Base-by-base conservation (phyloP, 2,329 filamentous ascomycete genomes). In the Dactylellina cionopaga region DNA sequence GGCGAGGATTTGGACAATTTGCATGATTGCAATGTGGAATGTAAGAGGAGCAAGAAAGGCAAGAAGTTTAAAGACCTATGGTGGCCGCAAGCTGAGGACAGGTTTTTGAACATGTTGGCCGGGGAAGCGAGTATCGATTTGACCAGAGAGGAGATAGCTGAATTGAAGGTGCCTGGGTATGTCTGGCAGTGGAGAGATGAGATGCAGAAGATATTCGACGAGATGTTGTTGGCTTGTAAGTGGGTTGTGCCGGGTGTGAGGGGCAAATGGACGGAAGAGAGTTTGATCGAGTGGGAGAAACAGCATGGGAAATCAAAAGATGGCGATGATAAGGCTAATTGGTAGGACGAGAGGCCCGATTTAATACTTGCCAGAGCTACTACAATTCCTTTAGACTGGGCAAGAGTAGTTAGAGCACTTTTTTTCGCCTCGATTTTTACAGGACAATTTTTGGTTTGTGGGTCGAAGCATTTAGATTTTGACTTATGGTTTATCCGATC, bases 191-290 rank as follows among this genome's bases (percentile, higher is more conserved):
- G 52, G 52, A 59, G 46, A 37, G 59, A 60, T 0, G 24, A 15
- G 19, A 39, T 49, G 27, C 33, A 59, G 31, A 54, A 54, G 24
- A 46, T 58, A 4, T 13, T 65, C 2, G 39, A 52, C 5, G 35
- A 22, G 46, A 65, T 65, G 25, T 46, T 72, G 37, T 5, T 13
- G 10, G 68, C 6, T 4, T 65, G 59, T 27, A 65, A 64, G 31
- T 72, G 59, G 59, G 44, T 65, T 49, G 24, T 72, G 15, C 68
- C 68, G 19, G 59, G 44, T 3, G 22, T 60, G 2, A 51, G n/a
- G 4, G 68, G 68, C 4, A 46, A 72, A 27, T 72, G 51, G 59
- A 65, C 52, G 19, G 59, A 46, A 7, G 59, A 65, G 59, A 65
- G 35, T n/a, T 4, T 46, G 35, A 27, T 9, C 15, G 41, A 37